Base-by-base conservation (phyloP, 352 stramenopile species). In the Phytophthora colocasiae region DNA sequence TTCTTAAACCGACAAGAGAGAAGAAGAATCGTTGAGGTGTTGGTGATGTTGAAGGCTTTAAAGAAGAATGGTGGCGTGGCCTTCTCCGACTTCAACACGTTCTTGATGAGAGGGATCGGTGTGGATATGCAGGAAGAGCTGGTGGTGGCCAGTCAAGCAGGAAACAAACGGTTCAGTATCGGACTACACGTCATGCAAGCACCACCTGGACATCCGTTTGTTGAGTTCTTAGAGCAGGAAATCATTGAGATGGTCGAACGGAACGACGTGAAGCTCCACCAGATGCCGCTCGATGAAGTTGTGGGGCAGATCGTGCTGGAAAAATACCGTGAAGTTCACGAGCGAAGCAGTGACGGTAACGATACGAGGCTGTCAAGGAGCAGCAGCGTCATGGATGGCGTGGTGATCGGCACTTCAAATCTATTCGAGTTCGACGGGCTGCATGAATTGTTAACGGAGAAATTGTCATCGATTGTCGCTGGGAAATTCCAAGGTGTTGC, bases 1-100 rank as follows among this genome's bases (percentile, higher is more conserved):
- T 38, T 15, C 14, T 24, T 62, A 15, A 53, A 27, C 34, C 15
- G 59, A 36, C 58, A 67, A 5, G 29, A 71, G 46, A 57, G 72
- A 22, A 73, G 70, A 7, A 66, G 75, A 22, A 44, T 84, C 32
- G 53, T 80, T 29, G 61, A 80, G 39, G 48, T 78, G 10, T 27
- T 84, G 41, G 39, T 84, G 9, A 69, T 84, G 73, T 57, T 84
- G 45, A 66, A 69, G 15, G 64, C 63, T 24, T 47, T 84, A 10
- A 67, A 66, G 40, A 74, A 68, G 34, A 50, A 71, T 4, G 65
- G 65, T 11, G 65, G 66, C 5, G 61, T 84, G 40, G 73, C 56
- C 36, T 80, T 73, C 27, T 54, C 69, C 5, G 76, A 80, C 53
- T 75, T 78, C 26, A 71, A 78, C 36, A 74, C 69, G 46, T 63